Base-by-base conservation (phyloP, 192 early-diverging fungal genomes). In the Entomortierella parvispora region DNA sequence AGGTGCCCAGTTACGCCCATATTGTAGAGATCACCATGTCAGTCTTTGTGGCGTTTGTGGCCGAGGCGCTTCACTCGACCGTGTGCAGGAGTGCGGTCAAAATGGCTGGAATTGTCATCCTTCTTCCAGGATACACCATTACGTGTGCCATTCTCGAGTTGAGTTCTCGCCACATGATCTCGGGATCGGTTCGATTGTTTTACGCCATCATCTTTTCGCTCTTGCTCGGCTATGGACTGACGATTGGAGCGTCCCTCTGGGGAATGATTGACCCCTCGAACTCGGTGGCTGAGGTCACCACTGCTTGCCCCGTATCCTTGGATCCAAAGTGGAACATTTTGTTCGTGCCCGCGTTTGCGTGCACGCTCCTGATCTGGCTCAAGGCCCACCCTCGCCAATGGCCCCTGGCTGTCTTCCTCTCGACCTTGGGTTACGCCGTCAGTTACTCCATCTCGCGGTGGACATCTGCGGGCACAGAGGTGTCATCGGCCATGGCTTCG, bases 61-160 rank as follows among this genome's bases (percentile, higher is more conserved):
- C 84, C 0, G 80, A 88, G 32, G 80, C 89, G 17, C 57, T 93
- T 28, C 83, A 86, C 45, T 62, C 76, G 44, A 57, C 89, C 22
- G 82, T 93, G 28, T 91, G 90, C 68, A 85, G 84, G 60, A 80
- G 83, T 55, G 78, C 87, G 0, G 89, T 90, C 61, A 77, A 77
- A 40, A 62, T 68, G 52, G 80, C 78, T 2, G 89, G 86, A 47
- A 82, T 89, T 37, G 88, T 90, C 25, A 86, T 90, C 63, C 63
- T 93, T 31, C 81, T 92, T 23, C 90, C 92, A 1, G 96, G 96
- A 17, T 87, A 96, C 54, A 85, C 87, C 1, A 87, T 98, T 68
- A 93, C 96, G 2, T 84, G 92, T 37, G 81, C 89, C 31, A 93
- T 98, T 58, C 92, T 94, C 33, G 96, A 98, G 57, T 80, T 98